Evolutionary conservation across 2,329 filamentous ascomycete species (phyloP), one percentile per base, ranked within the genome.

Genomic region (Gliomastix tumulicola): DNA sequence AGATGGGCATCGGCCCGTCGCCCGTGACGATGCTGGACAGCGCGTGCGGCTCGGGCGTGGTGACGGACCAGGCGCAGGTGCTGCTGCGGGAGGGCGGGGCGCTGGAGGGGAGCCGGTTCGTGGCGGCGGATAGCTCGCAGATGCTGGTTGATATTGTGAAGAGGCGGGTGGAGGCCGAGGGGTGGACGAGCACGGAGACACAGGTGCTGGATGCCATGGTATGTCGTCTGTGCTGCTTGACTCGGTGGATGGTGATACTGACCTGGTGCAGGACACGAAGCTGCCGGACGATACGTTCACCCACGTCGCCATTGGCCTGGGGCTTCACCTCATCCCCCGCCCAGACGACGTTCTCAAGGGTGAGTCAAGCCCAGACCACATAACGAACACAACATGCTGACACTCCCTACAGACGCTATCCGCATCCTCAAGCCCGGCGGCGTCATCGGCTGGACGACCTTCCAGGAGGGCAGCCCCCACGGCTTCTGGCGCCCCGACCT

Each of bases 41-140:
- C 42, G 72, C 68, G 7, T 77, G 73, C 38, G 74, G 74, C 0
- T 59, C 62, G 5, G 74, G 72, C 1, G 58, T 72, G 13, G 56
- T 74, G 11, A 66, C 65, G 2, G 61, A 65, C 8, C 50, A 65
- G 19, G 45, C 76, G 12, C 63, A 71, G 38, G 50, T 65, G 6
- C 54, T 71, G 16, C 49, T 47, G 8, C 47, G 51, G 36, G n/a
- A n/a, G n/a, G n/a, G n/a, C n/a, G n/a, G n/a, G n/a, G n/a, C n/a
- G n/a, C n/a, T n/a, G n/a, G 25, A 28, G 25, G 25, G 25, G 25
- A 72, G 71, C 51, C 60, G 57, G 17, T 58, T 77, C 36, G 47
- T 71, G n/a, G 71, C 65, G 21, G 63, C 65, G 5, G 74, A 79
- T 45, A 55, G 62, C 17, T 65, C 68, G 0, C 52, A 56, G 2